Evolutionary conservation across 2,329 filamentous ascomycete species (phyloP).

Genomic region (Aspergillus brunneoviolaceus): DNA sequence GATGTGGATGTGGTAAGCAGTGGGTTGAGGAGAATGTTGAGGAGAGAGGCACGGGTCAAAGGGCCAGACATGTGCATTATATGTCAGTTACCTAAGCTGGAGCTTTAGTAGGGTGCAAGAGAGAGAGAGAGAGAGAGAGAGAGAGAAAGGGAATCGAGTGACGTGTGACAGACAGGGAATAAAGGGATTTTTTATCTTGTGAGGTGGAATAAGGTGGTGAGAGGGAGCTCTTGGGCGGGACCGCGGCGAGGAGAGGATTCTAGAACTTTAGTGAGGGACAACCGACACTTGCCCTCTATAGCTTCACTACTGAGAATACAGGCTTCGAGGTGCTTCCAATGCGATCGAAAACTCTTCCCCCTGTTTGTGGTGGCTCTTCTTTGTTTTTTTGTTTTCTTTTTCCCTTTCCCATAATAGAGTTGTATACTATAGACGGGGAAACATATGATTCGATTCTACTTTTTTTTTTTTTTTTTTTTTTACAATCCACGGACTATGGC

Average conservation of each 20-base stretch:
- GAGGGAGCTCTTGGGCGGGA: background rate
- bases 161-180: background rate
- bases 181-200: slow-evolving; percentile 1
- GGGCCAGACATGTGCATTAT: slow-evolving; percentile 31
- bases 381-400: background rate
- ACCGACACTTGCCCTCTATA: background rate
- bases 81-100: background rate
- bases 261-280: slow-evolving; percentile 14
- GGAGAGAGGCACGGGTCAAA: slow-evolving; percentile 28
- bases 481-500: background rate
- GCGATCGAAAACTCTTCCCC: no score
- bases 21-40: slow-evolving; percentile 25
- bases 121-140: background rate
- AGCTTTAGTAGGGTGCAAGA: background rate
- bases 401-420: background rate
- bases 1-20: slow-evolving; percentile 10
- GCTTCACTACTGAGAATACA: background rate
- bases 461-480: background rate
- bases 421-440: background rate
- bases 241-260: slow-evolving; percentile 15
- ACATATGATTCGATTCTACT: background rate
- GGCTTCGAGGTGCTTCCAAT: background rate
- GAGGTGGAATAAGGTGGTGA: background rate
- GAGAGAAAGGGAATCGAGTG: background rate
- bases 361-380: background rate